A percentile compares a stretch with the other conserved stretches of the same genome.
Evolutionary conservation across 2,329 filamentous ascomycete species (phyloP).

Genomic region (Didymosphaeria variabile): DNA sequence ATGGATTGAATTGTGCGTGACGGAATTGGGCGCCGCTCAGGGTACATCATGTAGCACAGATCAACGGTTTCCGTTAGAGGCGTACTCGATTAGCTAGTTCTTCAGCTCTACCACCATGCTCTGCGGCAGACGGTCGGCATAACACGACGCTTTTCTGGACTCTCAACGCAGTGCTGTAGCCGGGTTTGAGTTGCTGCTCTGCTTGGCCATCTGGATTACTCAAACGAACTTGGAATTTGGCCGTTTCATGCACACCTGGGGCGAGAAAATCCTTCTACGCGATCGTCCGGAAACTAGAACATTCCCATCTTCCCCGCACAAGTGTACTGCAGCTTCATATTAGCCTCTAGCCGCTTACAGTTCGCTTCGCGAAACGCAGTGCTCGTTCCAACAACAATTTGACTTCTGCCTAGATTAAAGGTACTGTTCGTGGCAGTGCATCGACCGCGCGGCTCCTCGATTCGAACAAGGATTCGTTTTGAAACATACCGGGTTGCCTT

Average conservation of each 20-base stretch:
- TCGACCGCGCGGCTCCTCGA: not conserved
- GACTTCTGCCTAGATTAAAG: slow-evolving; percentile 3
- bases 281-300: not conserved
- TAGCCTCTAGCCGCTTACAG: not conserved
- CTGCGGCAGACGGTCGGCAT: not conserved
- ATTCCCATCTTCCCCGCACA: not conserved
- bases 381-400: not conserved
- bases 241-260: not conserved
- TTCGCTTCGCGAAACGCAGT: not conserved
- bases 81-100: not conserved
- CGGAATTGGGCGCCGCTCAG: not conserved
- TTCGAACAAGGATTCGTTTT: not conserved
- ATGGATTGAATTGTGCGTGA: too few species aligned
- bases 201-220: not conserved
- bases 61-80: too few species aligned
- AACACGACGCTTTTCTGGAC: not conserved
- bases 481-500: slow-evolving; percentile 3
- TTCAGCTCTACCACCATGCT: not conserved
- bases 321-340: not conserved
- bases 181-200: not conserved
- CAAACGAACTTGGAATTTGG: not conserved
- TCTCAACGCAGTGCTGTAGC: not conserved
- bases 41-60: too few species aligned
- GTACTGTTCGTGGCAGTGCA: not conserved
- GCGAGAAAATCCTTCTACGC: not conserved